A percentile compares a stretch with the other conserved stretches of the same genome.
Evolutionary conservation across 192 early-diverging fungal species (phyloP).

Genomic region (Paraglomus brasilianum): DNA sequence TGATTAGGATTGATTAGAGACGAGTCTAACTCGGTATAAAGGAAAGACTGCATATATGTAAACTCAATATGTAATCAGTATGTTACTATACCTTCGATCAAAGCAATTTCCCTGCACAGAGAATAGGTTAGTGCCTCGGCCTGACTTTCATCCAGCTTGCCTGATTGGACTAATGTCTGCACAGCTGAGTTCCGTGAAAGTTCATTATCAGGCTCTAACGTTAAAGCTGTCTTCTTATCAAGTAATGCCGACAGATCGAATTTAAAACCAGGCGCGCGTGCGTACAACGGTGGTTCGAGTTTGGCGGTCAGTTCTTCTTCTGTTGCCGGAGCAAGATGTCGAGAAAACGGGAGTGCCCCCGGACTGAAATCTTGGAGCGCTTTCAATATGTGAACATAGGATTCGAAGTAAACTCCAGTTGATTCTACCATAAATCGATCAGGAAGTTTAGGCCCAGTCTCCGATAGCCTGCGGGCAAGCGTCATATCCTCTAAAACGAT

Average conservation of each 20-base stretch:
- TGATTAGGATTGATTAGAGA: not conserved
- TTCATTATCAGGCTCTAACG: not conserved
- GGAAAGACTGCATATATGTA: not conserved
- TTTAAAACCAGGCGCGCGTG: slow-evolving; percentile 23
- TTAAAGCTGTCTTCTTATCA: not conserved
- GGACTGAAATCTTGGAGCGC: slow-evolving; percentile 36
- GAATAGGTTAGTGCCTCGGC: slow-evolving; percentile 47
- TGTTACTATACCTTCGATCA: slow-evolving; percentile 50
- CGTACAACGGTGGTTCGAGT: slow-evolving; percentile 27
- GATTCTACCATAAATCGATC: slow-evolving; percentile 42
- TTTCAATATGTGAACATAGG: slow-evolving; percentile 39
- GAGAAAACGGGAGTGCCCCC: slow-evolving; percentile 39
- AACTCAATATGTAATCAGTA: no score
- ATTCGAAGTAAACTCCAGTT: slow-evolving; percentile 36
- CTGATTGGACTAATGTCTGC: slow-evolving; percentile 10
- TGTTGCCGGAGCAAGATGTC: slow-evolving; percentile 36
- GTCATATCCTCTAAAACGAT: slow-evolving; percentile 24
- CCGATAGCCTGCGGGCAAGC: no score
- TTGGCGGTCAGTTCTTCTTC: not conserved
- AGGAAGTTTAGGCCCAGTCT: no score
- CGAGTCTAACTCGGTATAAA: not conserved
- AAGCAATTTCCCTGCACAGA: slow-evolving; percentile 47
- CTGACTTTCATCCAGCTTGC: slow-evolving; percentile 53
- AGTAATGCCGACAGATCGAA: slow-evolving; percentile 34
- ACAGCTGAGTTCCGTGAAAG: slow-evolving; percentile 25